phyloP scores from a whole-genome alignment of 805 yeast genomes.

The Kuraishia ogatae region DNA sequence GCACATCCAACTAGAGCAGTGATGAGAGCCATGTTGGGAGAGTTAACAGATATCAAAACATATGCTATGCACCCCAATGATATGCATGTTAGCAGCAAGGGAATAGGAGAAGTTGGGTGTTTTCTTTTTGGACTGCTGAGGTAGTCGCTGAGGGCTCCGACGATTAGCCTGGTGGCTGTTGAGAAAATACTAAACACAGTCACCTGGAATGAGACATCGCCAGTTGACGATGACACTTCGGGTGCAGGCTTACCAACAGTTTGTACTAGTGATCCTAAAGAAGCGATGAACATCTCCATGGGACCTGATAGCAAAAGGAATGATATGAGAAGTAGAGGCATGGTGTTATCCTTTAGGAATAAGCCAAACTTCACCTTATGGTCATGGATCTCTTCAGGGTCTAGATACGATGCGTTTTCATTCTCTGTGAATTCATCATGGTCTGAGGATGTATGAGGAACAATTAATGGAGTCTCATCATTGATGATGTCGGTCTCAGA shows the following conservation, averaged over 20 bases:
- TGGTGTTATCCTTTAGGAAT: conserved; percentile 42
- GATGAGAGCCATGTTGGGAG: conserved; percentile 6
- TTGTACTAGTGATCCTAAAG: conserved; percentile 63
- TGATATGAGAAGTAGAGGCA: conserved; percentile 56
- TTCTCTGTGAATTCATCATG: conserved; percentile 9
- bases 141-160: conserved; percentile 62
- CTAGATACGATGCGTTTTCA: conserved; percentile 10
- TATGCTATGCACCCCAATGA: conserved; percentile 1
- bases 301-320: conserved; percentile 73
- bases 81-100: conserved; percentile 3
- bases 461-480: conserved; percentile 21
- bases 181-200: conserved; percentile 54
- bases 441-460: not conserved
- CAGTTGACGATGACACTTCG: not conserved
- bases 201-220: conserved; percentile 37
- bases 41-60: conserved; percentile 8
- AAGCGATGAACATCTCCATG: conserved; percentile 74
- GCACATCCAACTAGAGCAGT: conserved; percentile 55
- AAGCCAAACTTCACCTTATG: conserved; percentile 17
- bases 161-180: conserved; percentile 52
- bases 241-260: conserved; percentile 21
- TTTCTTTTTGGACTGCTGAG: conserved; percentile 18
- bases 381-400: conserved; percentile 12
- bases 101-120: conserved; percentile 3
- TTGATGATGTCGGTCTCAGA: conserved; percentile 1